Evolutionary conservation across 768 basidiomycete species (phyloP), one percentile per base, ranked within the genome.

Genomic region (Mycena kentingensis): DNA sequence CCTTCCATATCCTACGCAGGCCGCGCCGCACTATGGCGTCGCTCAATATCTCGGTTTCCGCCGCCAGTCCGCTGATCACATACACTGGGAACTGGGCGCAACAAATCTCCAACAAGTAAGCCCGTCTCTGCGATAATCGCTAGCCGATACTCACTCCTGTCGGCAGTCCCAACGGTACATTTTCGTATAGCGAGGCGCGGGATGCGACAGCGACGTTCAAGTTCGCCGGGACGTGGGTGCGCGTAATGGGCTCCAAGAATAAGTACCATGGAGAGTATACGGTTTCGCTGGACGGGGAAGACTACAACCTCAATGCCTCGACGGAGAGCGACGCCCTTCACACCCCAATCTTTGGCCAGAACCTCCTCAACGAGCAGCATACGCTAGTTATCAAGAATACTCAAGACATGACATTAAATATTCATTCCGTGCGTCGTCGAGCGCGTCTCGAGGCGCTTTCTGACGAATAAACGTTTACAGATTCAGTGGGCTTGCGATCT

Each of bases 41-140:
- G 13, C 44, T 51, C 18, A 54, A 51, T 43, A 29, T 38, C 31
- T 51, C 57, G 16, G 52, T 54, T 21, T 45, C 51, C 42, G 47
- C 54, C 48, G 16, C 46, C 24, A 54, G 52, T 32, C 57, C 57
- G 15, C 24, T 59, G 37, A 59, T 59, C 22, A 19, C 27, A 8
- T 59, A 54, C 42, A 19, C 27, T 10, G 50, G 42, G 2, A 28
- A 16, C 10, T 59, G 57, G 57, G n/a, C 24, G 2, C 57, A 54
- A 19, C 18, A 28, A n/a, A 5, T 7, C 42, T 48, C 51, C 32
- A 31, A 41, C n/a, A 37, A 59, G 57, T 59, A 49, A 43, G 57
- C 49, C 32, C 36, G 46, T 45, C 28, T 2, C 11, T 22, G 12
- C 10, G 24, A 22, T n/a, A 21, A 31, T 22, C 35, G 12, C 24